Conservation (phyloP, 2,329 filamentous ascomycete genomes). For the Cladorrhinum sp. region DNA sequence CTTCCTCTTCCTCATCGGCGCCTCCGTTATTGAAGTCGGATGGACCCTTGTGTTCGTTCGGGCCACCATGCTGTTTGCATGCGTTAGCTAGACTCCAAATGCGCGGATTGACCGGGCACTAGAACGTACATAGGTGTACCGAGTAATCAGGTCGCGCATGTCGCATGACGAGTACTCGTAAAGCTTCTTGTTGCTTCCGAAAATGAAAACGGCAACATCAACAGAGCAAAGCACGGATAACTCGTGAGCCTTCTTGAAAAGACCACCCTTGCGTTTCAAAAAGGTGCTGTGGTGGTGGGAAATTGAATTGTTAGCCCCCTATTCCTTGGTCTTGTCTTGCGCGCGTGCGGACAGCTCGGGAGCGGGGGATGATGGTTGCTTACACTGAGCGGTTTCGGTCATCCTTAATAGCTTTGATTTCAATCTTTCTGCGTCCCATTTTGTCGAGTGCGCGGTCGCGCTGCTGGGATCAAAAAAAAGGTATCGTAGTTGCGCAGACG, state of each 20-base stretch:
- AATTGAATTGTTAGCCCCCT: constrained; percentile 21
- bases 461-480: not conserved
- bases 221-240: constrained; percentile 96
- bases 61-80: constrained; percentile 70
- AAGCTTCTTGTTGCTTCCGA: constrained; percentile 97
- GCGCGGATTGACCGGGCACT: constrained; percentile 5
- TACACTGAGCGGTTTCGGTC: constrained; percentile 97
- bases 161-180: constrained; percentile 96
- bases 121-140: constrained; percentile 82
- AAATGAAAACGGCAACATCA: constrained; percentile 97
- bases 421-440: constrained; percentile 99
- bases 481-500: constrained; percentile 3
- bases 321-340: not conserved
- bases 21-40: constrained; percentile 85
- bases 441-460: constrained; percentile 30
- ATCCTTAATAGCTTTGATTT: constrained; percentile 99
- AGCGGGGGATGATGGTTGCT: constrained; percentile 34
- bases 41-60: constrained; percentile 95
- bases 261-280: constrained; percentile 94
- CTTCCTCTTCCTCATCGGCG: constrained; percentile 80
- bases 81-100: constrained; percentile 17
- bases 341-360: not conserved
- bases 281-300: constrained; percentile 66
- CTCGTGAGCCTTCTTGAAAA: constrained; percentile 99
- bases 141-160: constrained; percentile 83